Base-by-base conservation (phyloP, 1,284 basidiomycete species). In the Puccinia hordei region DNA sequence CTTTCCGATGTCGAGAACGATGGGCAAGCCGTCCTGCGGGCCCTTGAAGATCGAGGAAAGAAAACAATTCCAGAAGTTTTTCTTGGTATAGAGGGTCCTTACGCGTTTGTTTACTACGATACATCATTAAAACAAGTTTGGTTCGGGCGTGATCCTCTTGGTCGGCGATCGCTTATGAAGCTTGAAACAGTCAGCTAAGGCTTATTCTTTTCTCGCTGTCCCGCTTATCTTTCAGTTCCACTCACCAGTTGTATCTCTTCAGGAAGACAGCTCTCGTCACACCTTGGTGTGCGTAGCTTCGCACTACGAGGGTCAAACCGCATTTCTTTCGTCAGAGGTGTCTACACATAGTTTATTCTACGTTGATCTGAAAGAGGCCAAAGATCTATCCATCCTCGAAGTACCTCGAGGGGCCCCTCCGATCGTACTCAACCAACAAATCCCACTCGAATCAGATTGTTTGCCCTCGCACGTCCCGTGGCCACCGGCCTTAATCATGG, bases 61-160 rank as follows among this genome's bases (percentile, higher is more conserved):
- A 86, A 82, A 68, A 82, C 88, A 22, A 84, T 92, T 46, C 85
- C 87, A 19, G 84, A 87, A 49, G 84, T 91, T 0, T 87, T 96
- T 49, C 88, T 88, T 22, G 85, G 83, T 15, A 88, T 96, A 5
- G 94, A 97, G 85, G 95, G 95, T 75, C 95, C 95, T 91, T 96
- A 86, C 88, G 93, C 24, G 77, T 80, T 81, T n/a, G 81, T 69
- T 73, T 41, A 75, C 44, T 71, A 41, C 35, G 82, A 93, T 90
- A 86, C 86, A 57, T 55, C 81, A 0, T 83, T 82, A 2, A 74
- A 82, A 8, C 88, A 86, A 49, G 83, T 98, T 2, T 92, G 90
- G 86, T 95, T 93, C 84, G 93, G 89, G 6, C 89, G 95, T 66
- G 96, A 99, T 85, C 93, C 94, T 0, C 89, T 98, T 0, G 95